These are phyloP conservation scores for Phytophthora fragariae DNA, from an alignment of 352 stramenopile species.

Conservation along the genomic window DNA sequence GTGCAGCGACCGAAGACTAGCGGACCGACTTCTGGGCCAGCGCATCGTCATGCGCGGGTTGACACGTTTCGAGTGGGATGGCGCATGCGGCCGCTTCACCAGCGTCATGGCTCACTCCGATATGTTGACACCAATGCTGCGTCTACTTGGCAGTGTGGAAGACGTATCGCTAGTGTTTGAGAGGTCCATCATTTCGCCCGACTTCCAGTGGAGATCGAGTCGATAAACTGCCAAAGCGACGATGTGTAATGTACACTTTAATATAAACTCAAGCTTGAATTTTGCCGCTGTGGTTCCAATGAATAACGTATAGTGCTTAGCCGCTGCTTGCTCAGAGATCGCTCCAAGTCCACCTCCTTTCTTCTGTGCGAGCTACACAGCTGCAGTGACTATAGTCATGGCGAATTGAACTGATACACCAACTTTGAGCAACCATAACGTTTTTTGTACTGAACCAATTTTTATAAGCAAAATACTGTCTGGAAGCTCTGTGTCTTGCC, in stretches of 20 bases:
- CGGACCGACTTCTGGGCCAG: slow-evolving; percentile 17
- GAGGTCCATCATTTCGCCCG: slow-evolving; percentile 22
- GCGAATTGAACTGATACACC: too few relatives aligned
- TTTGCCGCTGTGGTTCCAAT: neutral
- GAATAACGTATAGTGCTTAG: neutral
- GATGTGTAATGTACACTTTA: neutral
- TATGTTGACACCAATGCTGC: slow-evolving; percentile 24
- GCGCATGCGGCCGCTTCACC: neutral
- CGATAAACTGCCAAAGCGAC: neutral
- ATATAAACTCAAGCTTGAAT: neutral
- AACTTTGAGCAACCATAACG: too few relatives aligned
- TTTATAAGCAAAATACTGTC: too few relatives aligned
- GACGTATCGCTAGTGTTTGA: slow-evolving; percentile 28
- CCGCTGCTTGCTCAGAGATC: too few relatives aligned
- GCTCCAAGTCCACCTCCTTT: neutral
- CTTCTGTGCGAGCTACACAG: neutral
- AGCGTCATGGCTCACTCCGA: slow-evolving; percentile 24
- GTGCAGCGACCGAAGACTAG: slow-evolving; percentile 10
- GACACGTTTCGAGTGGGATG: slow-evolving; percentile 29
- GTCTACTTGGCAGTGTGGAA: slow-evolving; percentile 24
- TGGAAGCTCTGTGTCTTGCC: too few relatives aligned
- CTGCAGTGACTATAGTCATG: neutral
- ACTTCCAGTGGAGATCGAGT: slow-evolving; percentile 26
- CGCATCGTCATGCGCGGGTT: slow-evolving; percentile 27
- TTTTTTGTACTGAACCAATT: too few relatives aligned